Conservation (phyloP, 305 asterid species). For the Fraxinus platypoda region DNA sequence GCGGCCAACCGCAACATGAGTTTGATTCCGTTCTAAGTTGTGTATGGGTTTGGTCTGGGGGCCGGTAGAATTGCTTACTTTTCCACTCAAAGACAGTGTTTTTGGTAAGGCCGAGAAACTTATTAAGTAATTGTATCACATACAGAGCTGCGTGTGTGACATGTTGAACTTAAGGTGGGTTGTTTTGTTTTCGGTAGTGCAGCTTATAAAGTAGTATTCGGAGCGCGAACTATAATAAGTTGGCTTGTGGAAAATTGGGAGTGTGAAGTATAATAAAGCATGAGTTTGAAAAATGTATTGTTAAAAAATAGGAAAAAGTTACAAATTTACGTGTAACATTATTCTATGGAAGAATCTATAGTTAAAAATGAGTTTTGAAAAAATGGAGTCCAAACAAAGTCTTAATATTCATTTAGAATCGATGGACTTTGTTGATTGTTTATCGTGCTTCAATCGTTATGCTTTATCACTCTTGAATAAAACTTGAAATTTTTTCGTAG, state of each 20-base stretch:
- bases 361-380: not conserved
- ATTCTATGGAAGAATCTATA: not conserved
- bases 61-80: no score
- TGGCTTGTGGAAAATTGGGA: not conserved
- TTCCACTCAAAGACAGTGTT: no score
- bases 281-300: not conserved
- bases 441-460: not conserved
- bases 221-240: not conserved
- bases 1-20: not conserved
- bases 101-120: no score
- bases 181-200: no score
- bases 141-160: no score
- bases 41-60: no score
- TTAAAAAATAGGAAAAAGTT: no score
- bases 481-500: not conserved
- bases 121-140: no score
- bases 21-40: no score
- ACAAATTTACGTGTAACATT: no score
- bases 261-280: no score
- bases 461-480: not conserved
- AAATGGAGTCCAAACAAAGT: not conserved
- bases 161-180: no score
- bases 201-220: not conserved
- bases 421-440: not conserved
- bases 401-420: not conserved